phyloP scores from a whole-genome alignment of 257 asterid species.

The Solanum virginianum region DNA sequence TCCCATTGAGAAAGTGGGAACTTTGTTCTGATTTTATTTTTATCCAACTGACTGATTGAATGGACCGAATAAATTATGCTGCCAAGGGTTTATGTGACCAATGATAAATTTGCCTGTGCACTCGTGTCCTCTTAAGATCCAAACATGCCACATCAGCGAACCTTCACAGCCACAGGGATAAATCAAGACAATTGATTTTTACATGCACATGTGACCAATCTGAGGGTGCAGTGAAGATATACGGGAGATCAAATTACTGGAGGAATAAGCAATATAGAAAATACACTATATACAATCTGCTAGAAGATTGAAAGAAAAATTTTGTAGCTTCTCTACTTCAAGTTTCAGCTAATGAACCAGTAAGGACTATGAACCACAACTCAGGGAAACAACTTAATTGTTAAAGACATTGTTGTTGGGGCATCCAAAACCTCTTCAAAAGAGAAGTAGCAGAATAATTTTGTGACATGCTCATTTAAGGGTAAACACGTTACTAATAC shows the following conservation, averaged over 20 bases:
- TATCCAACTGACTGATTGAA: neutral
- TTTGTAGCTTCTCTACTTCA: neutral
- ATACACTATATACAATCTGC: neutral
- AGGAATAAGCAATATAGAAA: neutral
- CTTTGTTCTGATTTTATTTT: neutral
- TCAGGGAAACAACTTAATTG: neutral
- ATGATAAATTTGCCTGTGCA: neutral
- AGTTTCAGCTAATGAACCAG: neutral
- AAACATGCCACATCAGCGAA: neutral
- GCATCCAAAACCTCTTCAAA: neutral
- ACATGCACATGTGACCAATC: neutral
- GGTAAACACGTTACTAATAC: neutral
- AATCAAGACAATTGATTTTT: neutral
- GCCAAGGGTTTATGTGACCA: neutral
- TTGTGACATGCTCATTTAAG: neutral
- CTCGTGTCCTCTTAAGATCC: neutral
- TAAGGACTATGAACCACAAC: neutral
- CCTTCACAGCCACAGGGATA: neutral
- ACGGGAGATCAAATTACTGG: neutral
- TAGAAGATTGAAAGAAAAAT: neutral
- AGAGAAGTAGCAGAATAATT: neutral
- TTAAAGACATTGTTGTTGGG: neutral
- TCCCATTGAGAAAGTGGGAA: constrained; percentile 17
- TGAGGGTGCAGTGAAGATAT: neutral
- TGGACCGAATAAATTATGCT: neutral